Evolutionary conservation across 1,139 yeast genomes (phyloP).

Genomic region (Taiozyma onychis): DNA sequence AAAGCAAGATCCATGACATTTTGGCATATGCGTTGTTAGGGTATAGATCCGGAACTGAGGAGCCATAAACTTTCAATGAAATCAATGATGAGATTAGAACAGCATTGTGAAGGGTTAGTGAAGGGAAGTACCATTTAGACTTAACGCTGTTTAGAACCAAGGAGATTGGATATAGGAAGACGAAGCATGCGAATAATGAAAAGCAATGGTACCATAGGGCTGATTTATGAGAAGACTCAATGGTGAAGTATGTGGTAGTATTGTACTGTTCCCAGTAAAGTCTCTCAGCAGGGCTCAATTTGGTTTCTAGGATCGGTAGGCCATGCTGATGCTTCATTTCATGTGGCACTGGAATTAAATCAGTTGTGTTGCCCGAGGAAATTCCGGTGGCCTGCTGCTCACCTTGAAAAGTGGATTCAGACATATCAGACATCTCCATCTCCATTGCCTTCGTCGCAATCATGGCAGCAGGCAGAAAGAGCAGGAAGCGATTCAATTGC

Average conservation of each 20-base stretch:
- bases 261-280: slow-evolving; percentile 75
- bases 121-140: slow-evolving; percentile 53
- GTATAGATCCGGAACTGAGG: slow-evolving; percentile 60
- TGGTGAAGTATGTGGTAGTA: slow-evolving; percentile 70
- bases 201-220: slow-evolving; percentile 54
- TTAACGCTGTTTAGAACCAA: slow-evolving; percentile 58
- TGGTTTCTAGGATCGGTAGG: slow-evolving; percentile 64
- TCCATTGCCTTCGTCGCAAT: slow-evolving; percentile 1
- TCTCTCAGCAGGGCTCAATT: slow-evolving; percentile 66
- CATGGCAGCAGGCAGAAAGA: not conserved
- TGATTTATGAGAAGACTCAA: slow-evolving; percentile 43
- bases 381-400: not conserved
- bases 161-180: slow-evolving; percentile 63
- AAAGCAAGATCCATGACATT: slow-evolving; percentile 56
- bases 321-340: slow-evolving; percentile 60
- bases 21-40: slow-evolving; percentile 70
- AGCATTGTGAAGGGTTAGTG: slow-evolving; percentile 45
- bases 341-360: slow-evolving; percentile 37
- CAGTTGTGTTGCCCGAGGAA: slow-evolving; percentile 4
- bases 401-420: slow-evolving; percentile 10
- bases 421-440: slow-evolving; percentile 16
- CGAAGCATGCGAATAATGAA: slow-evolving; percentile 40
- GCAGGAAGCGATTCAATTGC: not conserved
- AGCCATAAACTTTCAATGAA: slow-evolving; percentile 54
- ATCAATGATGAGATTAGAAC: slow-evolving; percentile 46